Conservation (phyloP, 768 basidiomycete genomes). For the Kwoniella bestiolae region DNA sequence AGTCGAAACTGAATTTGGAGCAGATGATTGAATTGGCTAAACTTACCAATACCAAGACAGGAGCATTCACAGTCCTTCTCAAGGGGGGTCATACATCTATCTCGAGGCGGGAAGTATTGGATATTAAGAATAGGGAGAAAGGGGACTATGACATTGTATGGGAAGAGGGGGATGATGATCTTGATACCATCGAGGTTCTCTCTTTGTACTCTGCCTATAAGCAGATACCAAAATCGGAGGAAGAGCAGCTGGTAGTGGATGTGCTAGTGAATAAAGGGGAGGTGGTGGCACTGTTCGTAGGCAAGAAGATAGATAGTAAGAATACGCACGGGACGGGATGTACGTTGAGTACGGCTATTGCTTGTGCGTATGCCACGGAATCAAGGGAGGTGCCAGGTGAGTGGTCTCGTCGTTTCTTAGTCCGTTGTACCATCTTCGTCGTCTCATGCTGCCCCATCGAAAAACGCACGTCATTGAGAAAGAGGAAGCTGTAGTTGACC, state of each 20-base stretch:
- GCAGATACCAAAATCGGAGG: conserved; percentile 59
- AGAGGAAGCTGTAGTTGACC: neutral
- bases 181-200: conserved; percentile 45
- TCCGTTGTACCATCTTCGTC: neutral
- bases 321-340: conserved; percentile 90
- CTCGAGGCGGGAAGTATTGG: conserved; percentile 61
- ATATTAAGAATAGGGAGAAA: conserved; percentile 31
- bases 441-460: neutral
- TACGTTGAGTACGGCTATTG: conserved; percentile 82
- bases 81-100: conserved; percentile 81
- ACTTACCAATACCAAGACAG: conserved; percentile 61
- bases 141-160: conserved; percentile 50
- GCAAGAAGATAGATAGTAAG: conserved; percentile 31
- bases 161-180: conserved; percentile 44
- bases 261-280: conserved; percentile 34
- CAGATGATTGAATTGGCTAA: conserved; percentile 52
- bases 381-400: conserved; percentile 8
- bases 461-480: neutral
- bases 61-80: conserved; percentile 68
- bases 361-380: conserved; percentile 57
- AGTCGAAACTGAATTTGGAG: conserved; percentile 54
- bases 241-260: conserved; percentile 52
- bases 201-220: conserved; percentile 58
- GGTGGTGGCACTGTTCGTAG: conserved; percentile 32
- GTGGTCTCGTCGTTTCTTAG: neutral